These are phyloP conservation scores for Wallemia hederae DNA, from an alignment of 1,284 basidiomycete species.

Conservation along the genomic window DNA sequence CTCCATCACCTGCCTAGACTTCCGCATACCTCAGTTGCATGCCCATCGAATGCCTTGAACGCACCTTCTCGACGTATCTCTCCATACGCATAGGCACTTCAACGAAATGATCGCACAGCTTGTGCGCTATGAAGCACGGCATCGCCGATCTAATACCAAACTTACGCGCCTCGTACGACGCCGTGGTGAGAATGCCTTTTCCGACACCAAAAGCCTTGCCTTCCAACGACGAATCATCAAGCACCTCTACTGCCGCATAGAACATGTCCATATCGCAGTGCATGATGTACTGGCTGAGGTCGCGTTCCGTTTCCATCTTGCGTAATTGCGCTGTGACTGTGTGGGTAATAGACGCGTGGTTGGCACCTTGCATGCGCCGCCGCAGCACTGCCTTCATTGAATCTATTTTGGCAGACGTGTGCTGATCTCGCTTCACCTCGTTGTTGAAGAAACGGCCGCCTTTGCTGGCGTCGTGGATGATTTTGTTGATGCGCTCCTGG, in stretches of 20 bases:
- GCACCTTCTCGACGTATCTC: conserved; percentile 27
- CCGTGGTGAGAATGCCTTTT: conserved; percentile 45
- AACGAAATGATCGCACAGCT: conserved; percentile 73
- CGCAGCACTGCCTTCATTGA: not conserved
- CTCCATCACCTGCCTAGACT: conserved; percentile 24
- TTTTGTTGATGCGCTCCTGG: not conserved
- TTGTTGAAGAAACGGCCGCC: not conserved
- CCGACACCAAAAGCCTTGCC: conserved; percentile 68
- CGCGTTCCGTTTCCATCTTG: conserved; percentile 44
- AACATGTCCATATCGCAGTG: conserved; percentile 49
- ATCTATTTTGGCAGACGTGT: not conserved
- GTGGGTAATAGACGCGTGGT: not conserved
- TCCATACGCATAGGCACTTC: conserved; percentile 33
- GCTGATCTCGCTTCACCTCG: not conserved
- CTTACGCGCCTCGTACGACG: conserved; percentile 69
- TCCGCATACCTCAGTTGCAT: no score
- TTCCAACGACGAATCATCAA: conserved; percentile 42
- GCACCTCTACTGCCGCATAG: conserved; percentile 22
- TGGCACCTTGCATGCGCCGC: not conserved
- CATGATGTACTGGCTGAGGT: conserved; percentile 52
- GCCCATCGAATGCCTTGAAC: not conserved
- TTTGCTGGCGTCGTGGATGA: not conserved
- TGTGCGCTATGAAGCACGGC: conserved; percentile 71
- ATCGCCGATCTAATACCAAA: conserved; percentile 67
- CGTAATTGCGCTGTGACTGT: conserved; percentile 25